Evolutionary conservation across 2,329 filamentous ascomycete genomes (phyloP).

Genomic region (Neocucurbitaria cava): DNA sequence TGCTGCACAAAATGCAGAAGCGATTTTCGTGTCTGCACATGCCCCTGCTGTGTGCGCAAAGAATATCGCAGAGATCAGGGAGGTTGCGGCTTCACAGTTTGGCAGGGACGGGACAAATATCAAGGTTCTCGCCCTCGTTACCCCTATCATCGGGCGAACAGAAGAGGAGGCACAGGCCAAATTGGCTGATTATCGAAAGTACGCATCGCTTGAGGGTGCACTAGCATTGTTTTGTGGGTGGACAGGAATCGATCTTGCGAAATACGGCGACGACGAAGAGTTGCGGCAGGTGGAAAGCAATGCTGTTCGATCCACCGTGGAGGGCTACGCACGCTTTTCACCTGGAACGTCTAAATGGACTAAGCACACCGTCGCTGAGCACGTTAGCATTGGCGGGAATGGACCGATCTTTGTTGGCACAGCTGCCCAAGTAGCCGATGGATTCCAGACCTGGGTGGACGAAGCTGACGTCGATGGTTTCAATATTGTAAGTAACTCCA

Average conservation of each 20-base stretch:
- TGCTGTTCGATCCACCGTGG: constrained; percentile 65
- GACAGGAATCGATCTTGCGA: constrained; percentile 71
- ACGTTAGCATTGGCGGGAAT: constrained; percentile 72
- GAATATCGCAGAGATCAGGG: constrained; percentile 68
- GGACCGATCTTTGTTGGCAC: constrained; percentile 71
- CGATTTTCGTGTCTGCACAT: constrained; percentile 73
- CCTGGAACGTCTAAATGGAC: constrained; percentile 73
- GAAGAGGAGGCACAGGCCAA: constrained; percentile 72
- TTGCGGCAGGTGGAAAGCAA: constrained; percentile 67
- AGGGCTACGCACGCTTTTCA: constrained; percentile 63
- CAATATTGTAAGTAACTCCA: constrained; percentile 68
- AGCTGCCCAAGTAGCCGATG: constrained; percentile 69
- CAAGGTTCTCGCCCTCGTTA: constrained; percentile 72
- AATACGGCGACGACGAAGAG: constrained; percentile 69
- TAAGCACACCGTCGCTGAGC: constrained; percentile 71
- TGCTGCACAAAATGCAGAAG: constrained; percentile 73
- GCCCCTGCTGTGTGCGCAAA: constrained; percentile 67
- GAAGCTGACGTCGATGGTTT: constrained; percentile 78
- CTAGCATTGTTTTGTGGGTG: constrained; percentile 76
- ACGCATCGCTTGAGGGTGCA: constrained; percentile 71
- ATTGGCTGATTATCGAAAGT: constrained; percentile 65
- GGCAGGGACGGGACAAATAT: constrained; percentile 67
- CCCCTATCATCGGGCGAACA: constrained; percentile 69
- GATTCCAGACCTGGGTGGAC: constrained; percentile 70
- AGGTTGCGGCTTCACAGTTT: constrained; percentile 58